These are phyloP conservation scores for Chalaropsis ovoidea DNA, from an alignment of 2,329 filamentous ascomycete genomes.

Conservation along the genomic window DNA sequence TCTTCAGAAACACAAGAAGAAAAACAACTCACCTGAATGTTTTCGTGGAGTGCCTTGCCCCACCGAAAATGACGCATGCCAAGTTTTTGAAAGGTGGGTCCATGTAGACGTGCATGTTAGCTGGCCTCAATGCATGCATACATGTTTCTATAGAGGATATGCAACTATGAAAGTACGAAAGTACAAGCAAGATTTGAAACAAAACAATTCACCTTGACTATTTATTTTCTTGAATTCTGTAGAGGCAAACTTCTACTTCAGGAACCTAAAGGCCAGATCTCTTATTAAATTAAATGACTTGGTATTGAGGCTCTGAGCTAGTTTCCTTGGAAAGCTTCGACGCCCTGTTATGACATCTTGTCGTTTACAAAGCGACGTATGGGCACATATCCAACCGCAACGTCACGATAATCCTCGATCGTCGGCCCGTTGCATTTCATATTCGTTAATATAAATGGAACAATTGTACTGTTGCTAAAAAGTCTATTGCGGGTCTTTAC, in stretches of 20 bases:
- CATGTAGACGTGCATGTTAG: background rate
- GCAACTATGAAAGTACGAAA: background rate
- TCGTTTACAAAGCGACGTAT: no score
- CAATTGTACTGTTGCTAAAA: background rate
- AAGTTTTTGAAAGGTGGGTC: background rate
- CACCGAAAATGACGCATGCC: constrained; percentile 11
- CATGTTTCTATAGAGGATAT: background rate
- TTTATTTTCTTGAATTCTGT: background rate
- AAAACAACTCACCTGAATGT: constrained; percentile 7
- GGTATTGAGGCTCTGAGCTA: background rate
- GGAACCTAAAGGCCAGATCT: background rate
- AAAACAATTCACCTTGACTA: background rate
- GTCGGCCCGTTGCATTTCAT: background rate
- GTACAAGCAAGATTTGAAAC: background rate
- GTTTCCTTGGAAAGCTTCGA: no score
- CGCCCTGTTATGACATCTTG: no score
- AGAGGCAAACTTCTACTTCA: background rate
- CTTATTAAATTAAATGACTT: background rate
- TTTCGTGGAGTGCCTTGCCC: background rate
- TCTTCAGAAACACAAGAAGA: background rate
- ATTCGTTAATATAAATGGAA: background rate
- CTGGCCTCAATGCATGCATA: constrained; percentile 9
- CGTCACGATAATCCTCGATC: background rate
- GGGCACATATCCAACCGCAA: background rate
- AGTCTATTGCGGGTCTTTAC: background rate